Base-by-base conservation (phyloP, 257 asterid species). In the Rhazya stricta region DNA sequence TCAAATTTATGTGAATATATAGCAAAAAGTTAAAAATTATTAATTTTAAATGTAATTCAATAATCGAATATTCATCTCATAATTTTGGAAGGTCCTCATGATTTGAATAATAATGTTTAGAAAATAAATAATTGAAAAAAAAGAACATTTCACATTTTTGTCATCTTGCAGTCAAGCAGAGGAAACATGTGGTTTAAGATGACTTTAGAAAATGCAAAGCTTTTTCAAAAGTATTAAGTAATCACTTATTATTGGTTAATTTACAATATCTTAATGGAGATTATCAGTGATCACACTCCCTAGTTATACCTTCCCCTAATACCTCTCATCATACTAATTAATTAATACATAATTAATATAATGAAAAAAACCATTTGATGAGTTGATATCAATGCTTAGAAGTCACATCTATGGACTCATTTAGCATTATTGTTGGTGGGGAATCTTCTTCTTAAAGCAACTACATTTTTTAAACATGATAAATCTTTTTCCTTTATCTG, bases 401-500 rank as follows among this genome's bases (percentile, higher is more conserved):
- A 72, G 66, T 72, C 67, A 23, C 56, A 56, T 16, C 21, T 54
- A 42, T 57, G n/a, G n/a, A 43, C 60, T 58, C 70, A 16, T 56
- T 32, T 29, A 61, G 48, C 46, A 30, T 43, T 60, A 46, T 19
- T 56, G 15, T 23, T 54, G 48, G 50, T 32, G 39, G 48, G 63
- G 62, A 36, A 71, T 53, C 75, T 71, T 72, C 76, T 39, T 57
- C 54, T 32, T 29, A 56, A 56, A 72, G 76, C 54, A 72, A 72
- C 30, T n/a, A 1, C 15, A 10, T 16, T 27, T 30, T 5, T 25
- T 34, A 11, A 8, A 53, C 25, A 43, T 29, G 8, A 54, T 39
- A 51, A 57, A 37, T 4, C 68, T 72, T 72, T 39, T n/a, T 72
- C 9, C 76, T 56, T 56, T 56, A 11, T 39, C 30, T 30, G 53